Percentiles rank a stretch among this genome's conserved stretches.
Evolutionary conservation across 345 rosid species (phyloP).

Genomic region (Rhodamnia argentea): DNA sequence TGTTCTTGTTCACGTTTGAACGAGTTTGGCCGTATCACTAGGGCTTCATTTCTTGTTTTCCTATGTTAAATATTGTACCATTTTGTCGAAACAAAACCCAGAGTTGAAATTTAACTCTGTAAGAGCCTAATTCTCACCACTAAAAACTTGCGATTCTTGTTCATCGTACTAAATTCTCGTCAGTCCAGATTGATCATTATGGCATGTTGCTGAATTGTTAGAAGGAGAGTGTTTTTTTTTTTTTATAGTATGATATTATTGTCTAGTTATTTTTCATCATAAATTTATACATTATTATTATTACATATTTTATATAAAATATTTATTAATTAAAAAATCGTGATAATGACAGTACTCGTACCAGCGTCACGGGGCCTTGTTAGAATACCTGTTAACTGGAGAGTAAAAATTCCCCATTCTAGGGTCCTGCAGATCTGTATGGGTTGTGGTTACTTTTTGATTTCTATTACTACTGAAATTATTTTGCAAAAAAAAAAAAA

Average conservation of each 20-base stretch:
- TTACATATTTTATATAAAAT: too few relatives aligned
- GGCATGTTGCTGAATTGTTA: too few relatives aligned
- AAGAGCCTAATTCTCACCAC: background rate
- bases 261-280: too few relatives aligned
- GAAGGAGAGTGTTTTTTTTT: too few relatives aligned
- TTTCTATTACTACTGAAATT: background rate
- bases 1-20: background rate
- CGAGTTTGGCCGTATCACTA: too few relatives aligned
- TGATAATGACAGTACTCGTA: too few relatives aligned
- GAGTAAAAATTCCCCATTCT: background rate
- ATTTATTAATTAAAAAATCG: too few relatives aligned
- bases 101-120: background rate
- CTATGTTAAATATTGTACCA: background rate
- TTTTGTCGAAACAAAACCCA: background rate
- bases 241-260: too few relatives aligned
- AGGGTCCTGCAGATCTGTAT: background rate
- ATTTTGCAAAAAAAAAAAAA: background rate
- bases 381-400: background rate
- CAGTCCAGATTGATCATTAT: too few relatives aligned
- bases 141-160: background rate
- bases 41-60: background rate
- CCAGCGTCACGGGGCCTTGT: too few relatives aligned
- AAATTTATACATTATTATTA: too few relatives aligned
- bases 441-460: background rate
- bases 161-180: background rate